Base-by-base conservation (phyloP, 257 asterid species). In the Capsicum rhomboideum region DNA sequence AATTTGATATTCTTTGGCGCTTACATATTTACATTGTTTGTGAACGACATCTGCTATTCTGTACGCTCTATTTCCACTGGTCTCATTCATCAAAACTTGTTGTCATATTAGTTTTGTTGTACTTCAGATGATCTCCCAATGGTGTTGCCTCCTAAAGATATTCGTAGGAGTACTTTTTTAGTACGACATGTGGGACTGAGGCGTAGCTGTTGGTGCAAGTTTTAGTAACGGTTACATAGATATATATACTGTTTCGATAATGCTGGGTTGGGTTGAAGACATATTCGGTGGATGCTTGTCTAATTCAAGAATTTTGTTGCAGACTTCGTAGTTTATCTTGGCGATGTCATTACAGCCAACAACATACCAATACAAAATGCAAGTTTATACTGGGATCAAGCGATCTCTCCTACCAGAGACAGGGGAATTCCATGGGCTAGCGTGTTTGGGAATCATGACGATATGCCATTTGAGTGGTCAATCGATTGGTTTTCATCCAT, bases 371-470 rank as follows among this genome's bases (percentile, higher is more conserved):
- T 87, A 9, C 80, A 87, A 79, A 93, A 96, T 42, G 98, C 97
- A 46, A 96, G 94, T 88, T 52, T 87, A 68, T 92, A 94, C 64
- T 96, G 98, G 99, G 95, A 94, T 86, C 90, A 88, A 79, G 98
- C 99, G 8, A 46, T 94, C 69, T 92, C 97, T 6, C 97, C 98
- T 13, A 85, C 98, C 17, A 90, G 93, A 88, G 85, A 78, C 53
- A 85, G 96, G 49, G 91, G 94, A 63, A 90, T 92, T 78, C 97
- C 98, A 18, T 94, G 96, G 93, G 91, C 95, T 83, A 90, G 91
- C 31, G 85, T 96, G 31, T 94, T 96, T 4, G 99, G 98, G 3
- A 96, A 96, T 87, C 98, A 96, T 58, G 99, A 94, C n/a, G 98
- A 96, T 87, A 94, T 96, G 20, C 83, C 93, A 16, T 94, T 94